Evolutionary conservation across 495 filamentous ascomycete species (phyloP).

Genomic region (Acidomyces sp.): DNA sequence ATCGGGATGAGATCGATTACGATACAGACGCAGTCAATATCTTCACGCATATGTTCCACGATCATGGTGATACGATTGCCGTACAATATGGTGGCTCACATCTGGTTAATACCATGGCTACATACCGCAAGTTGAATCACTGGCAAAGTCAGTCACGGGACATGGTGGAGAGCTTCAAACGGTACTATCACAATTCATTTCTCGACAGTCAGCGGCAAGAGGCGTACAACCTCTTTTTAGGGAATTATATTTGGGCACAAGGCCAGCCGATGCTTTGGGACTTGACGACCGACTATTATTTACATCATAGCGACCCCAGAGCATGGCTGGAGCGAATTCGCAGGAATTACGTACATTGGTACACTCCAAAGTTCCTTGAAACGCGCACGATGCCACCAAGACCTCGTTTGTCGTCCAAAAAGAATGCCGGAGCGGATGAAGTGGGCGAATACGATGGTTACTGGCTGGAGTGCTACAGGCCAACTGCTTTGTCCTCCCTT

Average conservation of each 20-base stretch:
- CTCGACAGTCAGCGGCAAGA: conserved; percentile 92
- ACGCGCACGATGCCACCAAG: conserved; percentile 31
- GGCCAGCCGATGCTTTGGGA: conserved; percentile 98
- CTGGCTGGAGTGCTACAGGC: conserved; percentile 97
- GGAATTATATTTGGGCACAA: conserved; percentile 84
- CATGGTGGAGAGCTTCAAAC: conserved; percentile 98
- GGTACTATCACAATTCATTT: conserved; percentile 98
- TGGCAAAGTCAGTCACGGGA: conserved; percentile 96
- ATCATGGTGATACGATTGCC: conserved; percentile 93
- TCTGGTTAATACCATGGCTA: conserved; percentile 97
- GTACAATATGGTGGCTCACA: conserved; percentile 97
- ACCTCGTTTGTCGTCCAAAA: conserved; percentile 32
- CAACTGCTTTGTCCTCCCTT: conserved; percentile 70
- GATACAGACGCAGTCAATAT: conserved; percentile 91
- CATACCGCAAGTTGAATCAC: conserved; percentile 95
- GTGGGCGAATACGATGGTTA: conserved; percentile 77
- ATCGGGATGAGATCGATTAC: conserved; percentile 67
- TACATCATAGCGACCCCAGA: conserved; percentile 78
- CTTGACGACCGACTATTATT: conserved; percentile 86
- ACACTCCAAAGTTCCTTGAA: conserved; percentile 61
- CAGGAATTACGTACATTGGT: conserved; percentile 75
- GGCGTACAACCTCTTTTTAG: conserved; percentile 94
- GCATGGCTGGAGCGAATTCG: conserved; percentile 51
- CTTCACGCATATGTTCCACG: conserved; percentile 94
- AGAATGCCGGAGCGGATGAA: conserved; percentile 1